Base-by-base conservation (phyloP, 2,329 filamentous ascomycete species). In the Colletotrichum australisinense region DNA sequence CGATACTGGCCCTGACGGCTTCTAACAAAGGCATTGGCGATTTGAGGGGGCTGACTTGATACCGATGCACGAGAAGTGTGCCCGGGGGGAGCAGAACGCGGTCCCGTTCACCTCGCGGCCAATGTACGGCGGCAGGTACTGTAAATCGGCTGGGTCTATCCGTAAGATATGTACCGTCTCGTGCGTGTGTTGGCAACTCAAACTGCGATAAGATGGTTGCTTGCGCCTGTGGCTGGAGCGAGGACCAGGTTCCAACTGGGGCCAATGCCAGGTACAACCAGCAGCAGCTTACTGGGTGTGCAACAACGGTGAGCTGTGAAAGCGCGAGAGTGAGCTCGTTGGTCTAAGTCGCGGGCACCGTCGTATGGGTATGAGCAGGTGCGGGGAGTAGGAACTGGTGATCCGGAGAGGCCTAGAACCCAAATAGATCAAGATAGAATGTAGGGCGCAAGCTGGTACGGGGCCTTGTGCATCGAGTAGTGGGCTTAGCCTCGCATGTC, bases 1-100 rank as follows among this genome's bases (percentile, higher is more conserved):
- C 71, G 38, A 62, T 73, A 38, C 71, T 71, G 35, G 67, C 60
- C 55, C 56, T 52, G 56, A 62, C 62, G 60, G 67, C 67, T 66
- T 73, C 62, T 70, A 71, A 66, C 67, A 73, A 73, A 73, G 62
- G 71, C 71, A 73, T 73, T 65, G 67, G 55, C 60, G 62, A 53
- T 53, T 66, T 72, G 57, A 38, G 52, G 24, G 46, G 66, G 42
- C 16, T 42, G 67, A 49, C 19, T 69, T 30, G 56, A 42, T 32
- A 42, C 38, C 52, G 52, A 56, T 46, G 56, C 24, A 22, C 14
- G 19, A 24, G 11, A 32, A n/a, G 56, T 26, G 30, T 30, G 52
- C 46, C 64, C 28, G 56, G 19, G 38, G 53, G 59, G 38, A 7
- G 32, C 38, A 22, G 42, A 59, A 58, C 26, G 59, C 53, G 66